phyloP scores from a whole-genome alignment of 768 basidiomycete species.

The Calocera viscosa region DNA sequence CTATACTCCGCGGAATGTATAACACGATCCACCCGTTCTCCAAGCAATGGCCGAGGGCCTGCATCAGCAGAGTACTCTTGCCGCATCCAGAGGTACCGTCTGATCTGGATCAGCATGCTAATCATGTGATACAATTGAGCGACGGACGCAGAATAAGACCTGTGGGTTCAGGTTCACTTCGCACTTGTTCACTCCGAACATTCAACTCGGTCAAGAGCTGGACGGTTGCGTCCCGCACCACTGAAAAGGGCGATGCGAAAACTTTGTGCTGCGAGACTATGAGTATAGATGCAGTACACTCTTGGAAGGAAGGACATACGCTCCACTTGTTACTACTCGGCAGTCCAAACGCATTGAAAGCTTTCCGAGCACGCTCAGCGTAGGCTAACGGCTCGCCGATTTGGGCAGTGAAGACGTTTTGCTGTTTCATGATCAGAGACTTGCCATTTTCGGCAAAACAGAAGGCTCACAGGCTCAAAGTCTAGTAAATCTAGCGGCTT shows the following conservation, averaged over 20 bases:
- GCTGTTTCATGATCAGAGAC: not conserved
- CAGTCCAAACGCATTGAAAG: not conserved
- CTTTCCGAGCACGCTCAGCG: not conserved
- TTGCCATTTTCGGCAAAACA: not conserved
- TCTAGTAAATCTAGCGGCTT: not conserved
- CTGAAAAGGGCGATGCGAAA: slow-evolving; percentile 54
- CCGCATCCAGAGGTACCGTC: slow-evolving; percentile 66
- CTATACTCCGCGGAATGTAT: slow-evolving; percentile 69
- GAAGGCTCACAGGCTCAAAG: not conserved
- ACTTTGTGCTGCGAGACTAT: not conserved
- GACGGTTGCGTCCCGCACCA: slow-evolving; percentile 57
- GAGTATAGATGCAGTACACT: not conserved
- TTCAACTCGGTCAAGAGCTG: not conserved
- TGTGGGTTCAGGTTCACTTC: slow-evolving; percentile 36
- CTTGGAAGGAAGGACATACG: not conserved
- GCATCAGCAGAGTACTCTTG: slow-evolving; percentile 67
- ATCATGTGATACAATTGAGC: slow-evolving; percentile 5
- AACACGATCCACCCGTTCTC: slow-evolving; percentile 65
- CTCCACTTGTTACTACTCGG: not conserved
- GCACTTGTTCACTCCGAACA: slow-evolving; percentile 31
- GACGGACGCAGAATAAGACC: slow-evolving; percentile 55
- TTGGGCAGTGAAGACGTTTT: not conserved
- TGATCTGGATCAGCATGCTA: slow-evolving; percentile 24
- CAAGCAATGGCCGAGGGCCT: slow-evolving; percentile 57
- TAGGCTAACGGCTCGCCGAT: not conserved